Evolutionary conservation across 768 basidiomycete genomes (phyloP).

Genomic region (Symmetrospora coprosmae): DNA sequence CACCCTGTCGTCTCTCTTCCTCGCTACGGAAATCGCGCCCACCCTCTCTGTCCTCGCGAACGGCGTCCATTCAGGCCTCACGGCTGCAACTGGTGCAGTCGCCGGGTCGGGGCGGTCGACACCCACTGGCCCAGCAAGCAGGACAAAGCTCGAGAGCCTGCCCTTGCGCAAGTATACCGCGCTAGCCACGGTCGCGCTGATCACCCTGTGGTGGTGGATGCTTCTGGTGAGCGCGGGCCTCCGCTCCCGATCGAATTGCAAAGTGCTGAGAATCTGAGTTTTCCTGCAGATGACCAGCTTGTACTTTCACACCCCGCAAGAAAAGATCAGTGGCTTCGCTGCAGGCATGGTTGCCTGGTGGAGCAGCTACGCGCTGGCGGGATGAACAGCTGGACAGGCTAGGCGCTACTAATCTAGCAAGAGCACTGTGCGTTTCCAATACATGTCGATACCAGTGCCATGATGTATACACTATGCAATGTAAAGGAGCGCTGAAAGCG

Average conservation of each 20-base stretch:
- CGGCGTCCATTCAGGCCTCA: no score
- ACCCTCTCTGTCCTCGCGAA: no score
- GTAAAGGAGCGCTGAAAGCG: no score
- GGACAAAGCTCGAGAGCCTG: no score
- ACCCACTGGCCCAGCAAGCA: no score
- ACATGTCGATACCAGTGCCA: no score
- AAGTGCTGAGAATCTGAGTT: background rate
- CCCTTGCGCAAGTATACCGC: background rate
- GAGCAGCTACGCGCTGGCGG: background rate
- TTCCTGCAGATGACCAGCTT: conserved; percentile 52
- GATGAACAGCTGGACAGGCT: no score
- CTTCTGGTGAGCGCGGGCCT: conserved; percentile 36
- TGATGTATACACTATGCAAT: no score
- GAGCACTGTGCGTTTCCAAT: no score
- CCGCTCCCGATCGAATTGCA: background rate
- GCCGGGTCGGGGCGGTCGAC: no score
- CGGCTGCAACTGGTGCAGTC: no score
- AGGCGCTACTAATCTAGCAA: no score
- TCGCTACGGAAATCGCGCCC: conserved; percentile 57
- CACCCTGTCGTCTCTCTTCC: conserved; percentile 60
- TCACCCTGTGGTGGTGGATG: conserved; percentile 56
- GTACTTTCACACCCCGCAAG: conserved; percentile 77
- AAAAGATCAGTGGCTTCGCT: conserved; percentile 70
- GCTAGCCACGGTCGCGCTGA: background rate
- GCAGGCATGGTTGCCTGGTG: conserved; percentile 25